Percentiles rank a stretch among this genome's conserved stretches.
These are phyloP conservation scores for Aspergillus sojae DNA, from an alignment of 2,329 filamentous ascomycete genomes.

Conservation along the genomic window DNA sequence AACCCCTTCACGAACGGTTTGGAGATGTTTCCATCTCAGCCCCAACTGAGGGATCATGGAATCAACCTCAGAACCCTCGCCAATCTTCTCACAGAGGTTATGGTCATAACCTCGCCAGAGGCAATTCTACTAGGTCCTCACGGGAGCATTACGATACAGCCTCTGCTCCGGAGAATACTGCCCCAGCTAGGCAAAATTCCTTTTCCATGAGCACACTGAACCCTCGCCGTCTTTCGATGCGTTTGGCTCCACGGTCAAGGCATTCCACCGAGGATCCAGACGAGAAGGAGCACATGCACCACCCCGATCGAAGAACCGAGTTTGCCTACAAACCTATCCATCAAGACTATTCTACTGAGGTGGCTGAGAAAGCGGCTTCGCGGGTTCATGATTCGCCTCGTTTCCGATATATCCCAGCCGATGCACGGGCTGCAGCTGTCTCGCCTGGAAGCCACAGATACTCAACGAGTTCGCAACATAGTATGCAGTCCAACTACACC, in stretches of 20 bases:
- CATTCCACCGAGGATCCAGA: slow-evolving; percentile 4
- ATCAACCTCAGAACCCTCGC: slow-evolving; percentile 35
- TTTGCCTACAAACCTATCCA: slow-evolving; percentile 40
- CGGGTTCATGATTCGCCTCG: slow-evolving; percentile 18
- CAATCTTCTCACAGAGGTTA: slow-evolving; percentile 1
- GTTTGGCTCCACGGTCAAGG: slow-evolving; percentile 28
- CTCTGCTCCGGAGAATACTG: slow-evolving; percentile 3
- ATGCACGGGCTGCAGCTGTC: slow-evolving; percentile 13
- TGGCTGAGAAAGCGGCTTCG: slow-evolving; percentile 24
- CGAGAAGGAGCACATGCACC: slow-evolving; percentile 6
- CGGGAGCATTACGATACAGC: slow-evolving; percentile 7
- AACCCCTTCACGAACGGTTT: slow-evolving; percentile 41
- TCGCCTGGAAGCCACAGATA: background rate
- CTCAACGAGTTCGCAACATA: background rate
- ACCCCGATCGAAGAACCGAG: slow-evolving; percentile 11
- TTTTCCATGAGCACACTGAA: slow-evolving; percentile 26
- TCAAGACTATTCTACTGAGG: slow-evolving; percentile 34
- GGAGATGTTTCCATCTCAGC: slow-evolving; percentile 42
- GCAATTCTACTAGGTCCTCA: slow-evolving; percentile 1
- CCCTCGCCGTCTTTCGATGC: slow-evolving; percentile 32
- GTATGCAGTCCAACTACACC: background rate
- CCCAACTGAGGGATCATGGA: slow-evolving; percentile 44
- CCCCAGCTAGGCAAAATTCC: slow-evolving; percentile 17
- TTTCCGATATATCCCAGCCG: slow-evolving; percentile 39
- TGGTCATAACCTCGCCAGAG: background rate